Evolutionary conservation across 306 rosid species (phyloP), one percentile per base, ranked within the genome.

Genomic region (Castanopsis chinensis): DNA sequence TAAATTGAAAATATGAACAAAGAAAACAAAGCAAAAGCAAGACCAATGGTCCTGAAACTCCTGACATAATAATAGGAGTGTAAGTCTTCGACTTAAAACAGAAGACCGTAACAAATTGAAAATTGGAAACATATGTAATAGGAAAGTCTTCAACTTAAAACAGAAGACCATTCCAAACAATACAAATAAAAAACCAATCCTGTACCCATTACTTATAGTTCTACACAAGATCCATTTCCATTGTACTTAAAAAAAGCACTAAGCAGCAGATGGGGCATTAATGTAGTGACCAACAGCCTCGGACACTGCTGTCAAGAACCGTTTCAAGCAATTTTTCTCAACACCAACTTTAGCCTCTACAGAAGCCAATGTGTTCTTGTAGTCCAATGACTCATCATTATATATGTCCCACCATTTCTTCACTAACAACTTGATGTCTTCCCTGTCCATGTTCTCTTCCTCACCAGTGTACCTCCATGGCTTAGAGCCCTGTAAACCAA

Each of bases 381-480:
- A 86, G 56, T 94, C 88, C 79, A 92, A 75, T 6, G 90, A 81
- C 84, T 94, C 91, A 67, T 94, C 98, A 13, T 87, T 81, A 37
- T 92, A 88, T 0, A 92, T 79, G 1, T 94, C 97, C 94, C 94
- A 72, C 98, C 97, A 94, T 53, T 88, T 92, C 77, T 85, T 71
- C 57, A 94, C 93, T 5, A 94, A 30, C 82, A 86, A 84, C 80
- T 94, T 89, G 0, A 94, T 88, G 28, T 94, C 98, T 79, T 91
- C 91, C 64, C 97, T 87, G 0, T 92, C 86, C 98, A 94, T 94
- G 83, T 91, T 94, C 76, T 86, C 79, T 45, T 90, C 98, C 57
- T 88, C 71, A 8, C 98, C 97, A 0, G 94, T 94, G 74, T 73
- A 94, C 85, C 93, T 94, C 97, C 98, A 94, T 0, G 98, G 98